phyloP scores from a whole-genome alignment of 306 rosid species.

The Cucurbita pepo region DNA sequence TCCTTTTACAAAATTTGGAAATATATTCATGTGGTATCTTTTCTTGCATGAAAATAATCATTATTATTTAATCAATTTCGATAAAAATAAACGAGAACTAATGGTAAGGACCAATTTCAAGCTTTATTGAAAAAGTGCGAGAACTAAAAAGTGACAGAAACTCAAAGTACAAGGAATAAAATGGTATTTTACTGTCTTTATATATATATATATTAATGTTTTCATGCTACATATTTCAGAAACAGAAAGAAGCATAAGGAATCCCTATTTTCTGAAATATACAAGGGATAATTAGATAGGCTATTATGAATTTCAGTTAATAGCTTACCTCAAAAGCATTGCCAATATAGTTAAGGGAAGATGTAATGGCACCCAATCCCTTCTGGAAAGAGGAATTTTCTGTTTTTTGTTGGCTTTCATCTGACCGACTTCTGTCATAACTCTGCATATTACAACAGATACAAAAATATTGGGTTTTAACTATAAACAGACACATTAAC shows the following conservation, averaged over 20 bases:
- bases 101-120: too few species aligned
- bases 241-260: not conserved
- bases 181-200: too few species aligned
- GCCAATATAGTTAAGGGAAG: conserved; percentile 83
- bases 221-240: not conserved
- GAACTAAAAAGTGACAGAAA: too few species aligned
- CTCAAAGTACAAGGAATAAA: too few species aligned
- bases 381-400: conserved; percentile 49
- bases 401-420: conserved; percentile 38
- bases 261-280: not conserved
- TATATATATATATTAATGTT: too few species aligned
- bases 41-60: too few species aligned
- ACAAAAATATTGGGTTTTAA: conserved; percentile 12
- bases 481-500: not conserved
- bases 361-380: conserved; percentile 66
- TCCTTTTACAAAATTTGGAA: too few species aligned
- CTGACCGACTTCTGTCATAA: conserved; percentile 23
- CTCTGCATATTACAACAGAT: conserved; percentile 25
- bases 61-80: too few species aligned
- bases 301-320: not conserved
- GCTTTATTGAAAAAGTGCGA: too few species aligned
- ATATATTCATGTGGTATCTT: too few species aligned
- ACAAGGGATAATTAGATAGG: not conserved
- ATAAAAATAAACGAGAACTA: too few species aligned
- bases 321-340: conserved; percentile 79